These are phyloP conservation scores for Vitis labrusca DNA, from an alignment of 164 flowering plant species.

Conservation along the genomic window DNA sequence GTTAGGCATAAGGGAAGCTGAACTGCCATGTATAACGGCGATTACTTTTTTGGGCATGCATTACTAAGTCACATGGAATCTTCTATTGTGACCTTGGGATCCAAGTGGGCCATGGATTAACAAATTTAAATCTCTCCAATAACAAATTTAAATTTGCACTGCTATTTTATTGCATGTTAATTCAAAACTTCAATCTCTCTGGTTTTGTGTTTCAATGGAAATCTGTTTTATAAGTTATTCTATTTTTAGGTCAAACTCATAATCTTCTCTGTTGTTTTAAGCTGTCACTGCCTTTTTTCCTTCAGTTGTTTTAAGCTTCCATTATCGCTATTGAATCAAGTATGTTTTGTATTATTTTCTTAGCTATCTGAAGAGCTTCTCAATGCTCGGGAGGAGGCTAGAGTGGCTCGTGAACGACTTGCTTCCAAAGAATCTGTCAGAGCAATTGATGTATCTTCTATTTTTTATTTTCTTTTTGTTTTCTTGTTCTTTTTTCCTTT, in stretches of 20 bases:
- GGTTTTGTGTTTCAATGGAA: no score
- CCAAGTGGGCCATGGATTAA: neutral
- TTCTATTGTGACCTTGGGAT: neutral
- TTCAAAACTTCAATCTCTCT: no score
- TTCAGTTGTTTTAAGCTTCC: neutral
- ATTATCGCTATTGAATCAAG: constrained; percentile 2
- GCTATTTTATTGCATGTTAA: no score
- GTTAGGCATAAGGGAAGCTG: neutral
- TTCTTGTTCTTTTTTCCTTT: no score
- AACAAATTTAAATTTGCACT: no score
- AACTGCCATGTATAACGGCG: neutral
- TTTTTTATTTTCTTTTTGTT: neutral
- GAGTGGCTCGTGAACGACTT: constrained; percentile 42
- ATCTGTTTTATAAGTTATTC: no score
- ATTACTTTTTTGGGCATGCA: no score
- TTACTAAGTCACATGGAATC: neutral
- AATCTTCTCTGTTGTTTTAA: no score
- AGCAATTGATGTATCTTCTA: constrained; percentile 13
- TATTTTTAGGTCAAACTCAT: no score
- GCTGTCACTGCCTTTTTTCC: no score
- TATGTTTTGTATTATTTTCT: constrained; percentile 2
- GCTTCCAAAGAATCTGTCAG: constrained; percentile 16
- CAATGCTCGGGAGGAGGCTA: constrained; percentile 53
- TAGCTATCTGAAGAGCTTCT: constrained; percentile 54
- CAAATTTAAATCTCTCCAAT: neutral